phyloP scores from a whole-genome alignment of 2,329 filamentous ascomycete genomes.

The Pleoardoris graminearum region DNA sequence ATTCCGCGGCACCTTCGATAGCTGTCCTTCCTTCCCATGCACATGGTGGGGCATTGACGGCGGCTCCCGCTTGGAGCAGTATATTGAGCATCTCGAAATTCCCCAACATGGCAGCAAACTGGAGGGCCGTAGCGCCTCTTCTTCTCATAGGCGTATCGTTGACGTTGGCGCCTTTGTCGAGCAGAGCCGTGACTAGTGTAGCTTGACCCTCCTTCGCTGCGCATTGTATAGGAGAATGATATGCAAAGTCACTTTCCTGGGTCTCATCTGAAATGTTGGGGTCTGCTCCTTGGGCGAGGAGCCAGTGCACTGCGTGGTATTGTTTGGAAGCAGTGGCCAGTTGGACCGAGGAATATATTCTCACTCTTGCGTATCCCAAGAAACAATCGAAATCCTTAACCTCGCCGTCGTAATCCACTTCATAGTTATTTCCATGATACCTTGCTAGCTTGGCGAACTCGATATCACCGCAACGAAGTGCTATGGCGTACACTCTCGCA shows the following conservation, averaged over 20 bases:
- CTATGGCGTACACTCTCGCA: background rate
- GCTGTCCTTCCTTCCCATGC: constrained; percentile 26
- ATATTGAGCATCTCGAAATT: background rate
- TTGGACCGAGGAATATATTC: background rate
- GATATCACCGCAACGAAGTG: background rate
- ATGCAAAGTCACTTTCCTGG: background rate
- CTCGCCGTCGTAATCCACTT: background rate
- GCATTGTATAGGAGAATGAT: background rate
- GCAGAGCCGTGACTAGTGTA: background rate
- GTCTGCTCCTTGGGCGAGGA: background rate
- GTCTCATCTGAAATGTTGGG: background rate
- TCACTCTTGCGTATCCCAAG: too few species aligned
- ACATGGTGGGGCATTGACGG: constrained; percentile 8
- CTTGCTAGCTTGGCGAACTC: background rate
- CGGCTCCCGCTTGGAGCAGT: background rate
- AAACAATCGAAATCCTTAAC: too few species aligned
- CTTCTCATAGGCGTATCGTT: background rate
- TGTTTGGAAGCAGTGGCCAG: background rate
- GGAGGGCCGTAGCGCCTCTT: constrained; percentile 3
- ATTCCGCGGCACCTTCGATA: constrained; percentile 33
- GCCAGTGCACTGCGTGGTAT: background rate
- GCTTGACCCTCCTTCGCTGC: background rate
- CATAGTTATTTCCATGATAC: background rate
- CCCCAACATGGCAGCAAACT: constrained; percentile 1
- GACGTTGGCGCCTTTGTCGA: background rate